Base-by-base conservation (phyloP, 331 rosid species). In the Prunus yedoensis region DNA sequence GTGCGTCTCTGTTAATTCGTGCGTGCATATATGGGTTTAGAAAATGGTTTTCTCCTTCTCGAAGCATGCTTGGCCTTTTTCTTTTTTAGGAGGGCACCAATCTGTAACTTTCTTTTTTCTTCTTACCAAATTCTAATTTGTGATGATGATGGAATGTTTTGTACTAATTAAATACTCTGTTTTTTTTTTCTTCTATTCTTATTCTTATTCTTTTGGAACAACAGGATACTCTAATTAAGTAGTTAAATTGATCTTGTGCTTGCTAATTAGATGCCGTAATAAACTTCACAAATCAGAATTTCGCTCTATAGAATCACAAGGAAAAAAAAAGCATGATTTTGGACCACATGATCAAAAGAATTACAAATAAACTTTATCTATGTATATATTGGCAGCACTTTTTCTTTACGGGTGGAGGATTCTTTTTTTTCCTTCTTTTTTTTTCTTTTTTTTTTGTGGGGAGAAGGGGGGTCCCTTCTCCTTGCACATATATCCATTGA, bases 21-120 rank as follows among this genome's bases (percentile, higher is more conserved):
- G 16, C 16, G 51, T 47, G 52, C 52, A 13, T 7, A 38, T 38
- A 47, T 1, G 38, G 15, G 56, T 23, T 67, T 68, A 25, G 20
- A 52, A 72, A 38, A 72, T 60, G 4, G 68, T 16, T 43, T 57
- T 71, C 54, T 21, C 43, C 53, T 27, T 59, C 68, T 59, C 20
- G 77, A 25, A 58, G 68, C 58, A 17, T 59, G 68, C 11, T 72
- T 30, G 57, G 28, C 7, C 16, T 43, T 60, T 54, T 73, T 58
- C 6, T 20, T 50, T 23, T 28, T 27, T 35, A 1, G 8, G 41
- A 35, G 41, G 41, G 41, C 41, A 35, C 41, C 41, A 35, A 35
- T 35, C 1, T 54, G 51, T 53, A 12, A 23, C 21, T 10, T 47
- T 43, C 25, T 58, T 15, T 43, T 59, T 59, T 58, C 8, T 30